These are phyloP conservation scores for Sutorius australiensis DNA, from an alignment of 768 basidiomycete genomes.

Conservation along the genomic window DNA sequence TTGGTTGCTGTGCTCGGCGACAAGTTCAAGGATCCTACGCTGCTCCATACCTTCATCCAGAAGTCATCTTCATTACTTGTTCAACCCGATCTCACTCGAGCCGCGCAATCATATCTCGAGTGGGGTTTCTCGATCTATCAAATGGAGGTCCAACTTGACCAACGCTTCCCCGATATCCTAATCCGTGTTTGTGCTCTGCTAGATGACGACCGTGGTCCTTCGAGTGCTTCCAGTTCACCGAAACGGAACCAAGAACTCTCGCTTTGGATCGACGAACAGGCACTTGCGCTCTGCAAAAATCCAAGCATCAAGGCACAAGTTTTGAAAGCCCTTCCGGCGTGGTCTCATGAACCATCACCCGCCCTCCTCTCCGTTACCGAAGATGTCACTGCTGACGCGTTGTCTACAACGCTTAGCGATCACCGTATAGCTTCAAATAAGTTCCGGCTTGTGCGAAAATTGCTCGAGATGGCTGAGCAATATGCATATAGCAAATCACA, in stretches of 20 bases:
- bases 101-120: conserved; percentile 72
- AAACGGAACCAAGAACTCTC: conserved; percentile 47
- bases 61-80: conserved; percentile 62
- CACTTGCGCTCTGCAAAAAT: conserved; percentile 39
- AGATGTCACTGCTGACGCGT: conserved; percentile 42
- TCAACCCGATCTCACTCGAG: conserved; percentile 62
- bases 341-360: conserved; percentile 63
- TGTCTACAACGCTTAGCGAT: conserved; percentile 57
- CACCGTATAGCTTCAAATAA: conserved; percentile 65
- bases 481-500: conserved; percentile 38
- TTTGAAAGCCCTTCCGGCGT: conserved; percentile 60
- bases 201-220: conserved; percentile 46
- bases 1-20: conserved; percentile 62
- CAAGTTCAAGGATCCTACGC: conserved; percentile 51
- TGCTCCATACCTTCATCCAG: conserved; percentile 67
- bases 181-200: conserved; percentile 63
- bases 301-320: conserved; percentile 40
- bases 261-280: conserved; percentile 61
- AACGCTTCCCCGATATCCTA: conserved; percentile 60
- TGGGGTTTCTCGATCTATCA: conserved; percentile 67
- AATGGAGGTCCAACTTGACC: conserved; percentile 38
- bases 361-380: conserved; percentile 44
- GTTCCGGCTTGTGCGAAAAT: conserved; percentile 66
- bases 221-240: conserved; percentile 27
- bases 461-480: conserved; percentile 47